Conservation (phyloP, 2,329 filamentous ascomycete species). For the Talaromyces marneffei region DNA sequence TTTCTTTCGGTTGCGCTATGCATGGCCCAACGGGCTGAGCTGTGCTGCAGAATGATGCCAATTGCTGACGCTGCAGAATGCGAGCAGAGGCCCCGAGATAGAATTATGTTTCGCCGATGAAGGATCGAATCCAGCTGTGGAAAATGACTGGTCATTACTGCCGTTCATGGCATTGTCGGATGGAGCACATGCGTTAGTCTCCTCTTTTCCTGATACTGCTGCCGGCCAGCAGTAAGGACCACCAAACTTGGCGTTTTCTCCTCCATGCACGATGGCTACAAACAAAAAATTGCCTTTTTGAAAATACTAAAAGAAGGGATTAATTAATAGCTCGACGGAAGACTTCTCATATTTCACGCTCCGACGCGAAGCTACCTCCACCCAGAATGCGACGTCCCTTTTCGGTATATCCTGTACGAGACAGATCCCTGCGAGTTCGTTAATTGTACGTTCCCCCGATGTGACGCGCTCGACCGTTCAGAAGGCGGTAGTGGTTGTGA, state of each 20-base stretch:
- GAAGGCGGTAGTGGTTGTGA: conserved; percentile 94
- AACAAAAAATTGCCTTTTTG: neutral
- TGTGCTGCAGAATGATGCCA: neutral
- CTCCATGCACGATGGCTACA: neutral
- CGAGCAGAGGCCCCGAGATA: conserved; percentile 73
- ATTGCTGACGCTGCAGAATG: neutral
- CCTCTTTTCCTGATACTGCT: neutral
- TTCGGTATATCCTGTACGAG: conserved; percentile 95
- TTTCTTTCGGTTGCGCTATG: neutral
- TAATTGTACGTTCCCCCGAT: conserved; percentile 74
- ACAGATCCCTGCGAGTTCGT: conserved; percentile 72
- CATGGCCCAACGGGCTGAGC: neutral
- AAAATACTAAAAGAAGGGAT: neutral
- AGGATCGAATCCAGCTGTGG: conserved; percentile 67
- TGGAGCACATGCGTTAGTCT: conserved; percentile 78
- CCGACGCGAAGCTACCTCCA: conserved; percentile 48
- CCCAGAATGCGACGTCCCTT: conserved; percentile 61
- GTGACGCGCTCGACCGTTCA: conserved; percentile 97
- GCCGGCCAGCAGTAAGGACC: neutral
- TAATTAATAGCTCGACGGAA: conserved; percentile 64
- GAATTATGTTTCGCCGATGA: conserved; percentile 84
- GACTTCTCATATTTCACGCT: conserved; percentile 99
- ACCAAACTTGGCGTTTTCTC: neutral
- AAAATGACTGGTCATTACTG: conserved; percentile 85
- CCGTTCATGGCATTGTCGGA: conserved; percentile 97